Evolutionary conservation across 306 rosid genomes (phyloP).

Genomic region (Lupinus albus): DNA sequence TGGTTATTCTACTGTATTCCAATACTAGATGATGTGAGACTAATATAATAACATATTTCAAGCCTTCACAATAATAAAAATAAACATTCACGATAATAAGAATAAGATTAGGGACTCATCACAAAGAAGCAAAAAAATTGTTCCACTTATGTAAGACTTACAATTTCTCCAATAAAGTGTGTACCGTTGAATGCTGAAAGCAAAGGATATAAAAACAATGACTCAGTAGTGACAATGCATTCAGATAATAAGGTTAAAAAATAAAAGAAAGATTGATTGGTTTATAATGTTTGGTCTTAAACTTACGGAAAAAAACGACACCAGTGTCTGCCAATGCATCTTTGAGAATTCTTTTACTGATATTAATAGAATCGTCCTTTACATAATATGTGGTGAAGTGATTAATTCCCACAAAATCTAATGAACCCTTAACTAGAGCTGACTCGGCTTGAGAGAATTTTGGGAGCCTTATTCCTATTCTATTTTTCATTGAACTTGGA

Average conservation of each 20-base stretch:
- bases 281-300: constrained; percentile 3
- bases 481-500: constrained; percentile 83
- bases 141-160: constrained; percentile 35
- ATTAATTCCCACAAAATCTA: constrained; percentile 91
- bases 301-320: constrained; percentile 74
- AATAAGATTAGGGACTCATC: background rate
- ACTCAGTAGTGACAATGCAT: constrained; percentile 37
- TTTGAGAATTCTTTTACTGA: constrained; percentile 44
- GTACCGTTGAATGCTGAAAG: constrained; percentile 73
- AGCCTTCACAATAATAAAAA: too few species aligned
- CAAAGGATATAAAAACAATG: background rate
- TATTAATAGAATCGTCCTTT: constrained; percentile 37
- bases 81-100: too few species aligned
- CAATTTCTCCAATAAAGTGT: constrained; percentile 70
- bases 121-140: background rate
- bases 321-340: constrained; percentile 70
- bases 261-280: background rate
- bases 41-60: too few species aligned
- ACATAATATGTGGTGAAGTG: constrained; percentile 87
- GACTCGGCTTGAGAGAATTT: constrained; percentile 58
- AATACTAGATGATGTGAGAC: too few species aligned
- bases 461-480: constrained; percentile 75
- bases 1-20: too few species aligned
- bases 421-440: constrained; percentile 70
- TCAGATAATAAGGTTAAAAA: background rate